Base-by-base conservation (phyloP, 352 stramenopile genomes). In the Pythium myriotylum region DNA sequence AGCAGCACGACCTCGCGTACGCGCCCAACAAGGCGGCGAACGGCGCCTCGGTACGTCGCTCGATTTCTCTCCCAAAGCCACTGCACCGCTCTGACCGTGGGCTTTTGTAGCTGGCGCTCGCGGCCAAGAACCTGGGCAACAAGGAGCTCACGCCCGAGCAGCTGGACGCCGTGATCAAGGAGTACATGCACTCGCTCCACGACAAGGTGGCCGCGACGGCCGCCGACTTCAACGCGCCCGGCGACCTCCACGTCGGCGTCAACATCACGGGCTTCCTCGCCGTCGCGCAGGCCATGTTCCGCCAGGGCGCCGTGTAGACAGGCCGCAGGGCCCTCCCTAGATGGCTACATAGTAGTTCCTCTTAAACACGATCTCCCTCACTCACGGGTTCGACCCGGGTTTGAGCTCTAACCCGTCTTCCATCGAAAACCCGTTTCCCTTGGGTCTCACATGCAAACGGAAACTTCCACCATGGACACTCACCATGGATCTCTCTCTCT, bases 241-340 rank as follows among this genome's bases (percentile, higher is more conserved):
- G 86, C 23, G 81, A 95, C 62, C 79, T 93, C 41, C 82, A 94
- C 74, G 73, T 80, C n/a, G 97, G 97, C 51, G 84, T 92, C 24
- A 98, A 97, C 76, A 99, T 99, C 78, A 85, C 88, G 37, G 96
- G 95, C 73, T 99, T 99, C 71, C 87, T 99, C 60, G 92, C 92
- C 47, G 95, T 99, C 39, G 97, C 96, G 9, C 91, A 98, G 67
- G 92, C 92, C 65, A 99, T 99, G 96, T 92, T 98, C 70, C 77
- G 84, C 62, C 97, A 99, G 81, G 97, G 97, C 48, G 94, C 94
- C 19, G 95, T 99, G 49, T 99, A 97, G 85, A 54, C 3, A 14
- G 4, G 29, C 29, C 10, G 29, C 29, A 5, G 29, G 29, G 10
- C 10, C 29, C 29, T 35, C n/a, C n/a, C 5, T 35, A 35, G 29